Percentiles rank a stretch among this genome's conserved stretches.
Conservation (phyloP, 192 early-diverging fungal genomes). For the Entomortierella chlamydospora region DNA sequence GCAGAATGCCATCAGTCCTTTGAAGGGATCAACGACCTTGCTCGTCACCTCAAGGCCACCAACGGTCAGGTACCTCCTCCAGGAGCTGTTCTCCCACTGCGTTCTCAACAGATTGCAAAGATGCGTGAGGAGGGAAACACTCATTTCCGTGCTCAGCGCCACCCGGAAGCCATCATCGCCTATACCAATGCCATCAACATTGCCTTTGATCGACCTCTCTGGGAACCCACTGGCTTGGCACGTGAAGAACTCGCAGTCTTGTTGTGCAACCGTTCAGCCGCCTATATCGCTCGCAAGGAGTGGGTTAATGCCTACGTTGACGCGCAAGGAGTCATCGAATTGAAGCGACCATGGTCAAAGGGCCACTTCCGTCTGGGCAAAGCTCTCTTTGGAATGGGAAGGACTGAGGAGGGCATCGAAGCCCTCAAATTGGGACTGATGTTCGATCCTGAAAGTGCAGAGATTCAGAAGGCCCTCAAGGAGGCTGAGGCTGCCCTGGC, state of each 20-base stretch:
- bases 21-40: constrained; percentile 71
- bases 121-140: constrained; percentile 88
- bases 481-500: constrained; percentile 58
- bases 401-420: constrained; percentile 82
- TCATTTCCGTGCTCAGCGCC: constrained; percentile 83
- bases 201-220: constrained; percentile 76
- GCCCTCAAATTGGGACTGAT: constrained; percentile 84
- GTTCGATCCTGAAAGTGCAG: constrained; percentile 78
- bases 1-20: constrained; percentile 71
- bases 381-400: constrained; percentile 85
- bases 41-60: constrained; percentile 69
- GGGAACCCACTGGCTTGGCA: constrained; percentile 75
- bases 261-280: constrained; percentile 75
- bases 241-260: constrained; percentile 74
- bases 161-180: constrained; percentile 82
- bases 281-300: constrained; percentile 71
- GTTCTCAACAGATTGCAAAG: constrained; percentile 67
- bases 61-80: constrained; percentile 76
- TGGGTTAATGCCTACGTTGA: constrained; percentile 78
- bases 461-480: constrained; percentile 82
- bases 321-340: constrained; percentile 72
- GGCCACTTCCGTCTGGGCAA: constrained; percentile 84
- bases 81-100: constrained; percentile 64
- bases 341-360: constrained; percentile 80
- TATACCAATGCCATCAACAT: constrained; percentile 92